These are phyloP conservation scores for Aspergillus novoparasiticus DNA, from an alignment of 2,329 filamentous ascomycete genomes.

Conservation along the genomic window DNA sequence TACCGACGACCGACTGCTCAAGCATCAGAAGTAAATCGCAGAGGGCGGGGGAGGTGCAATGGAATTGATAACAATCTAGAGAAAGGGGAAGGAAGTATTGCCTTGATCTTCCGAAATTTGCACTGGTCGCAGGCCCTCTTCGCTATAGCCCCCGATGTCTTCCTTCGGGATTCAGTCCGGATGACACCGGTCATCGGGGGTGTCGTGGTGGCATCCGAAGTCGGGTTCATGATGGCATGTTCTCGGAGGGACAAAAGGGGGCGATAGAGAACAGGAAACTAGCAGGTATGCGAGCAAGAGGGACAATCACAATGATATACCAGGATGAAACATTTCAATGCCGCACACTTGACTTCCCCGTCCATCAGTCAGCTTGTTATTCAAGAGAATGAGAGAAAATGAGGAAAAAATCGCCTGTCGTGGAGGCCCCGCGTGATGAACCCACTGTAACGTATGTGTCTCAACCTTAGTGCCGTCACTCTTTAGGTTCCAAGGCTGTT, in stretches of 20 bases:
- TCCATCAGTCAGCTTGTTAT: conserved; percentile 1
- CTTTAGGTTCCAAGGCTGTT: background rate
- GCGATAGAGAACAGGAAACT: background rate
- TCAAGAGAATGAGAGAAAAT: background rate
- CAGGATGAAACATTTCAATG: background rate
- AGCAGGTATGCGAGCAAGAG: background rate
- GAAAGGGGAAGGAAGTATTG: conserved; percentile 15
- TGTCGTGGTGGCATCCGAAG: conserved; percentile 20
- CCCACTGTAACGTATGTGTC: background rate
- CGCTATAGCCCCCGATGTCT: conserved; percentile 25
- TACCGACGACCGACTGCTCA: background rate
- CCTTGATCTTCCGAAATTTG: conserved; percentile 44
- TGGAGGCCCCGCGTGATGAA: conserved; percentile 1
- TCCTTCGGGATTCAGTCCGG: conserved; percentile 28
- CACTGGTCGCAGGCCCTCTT: conserved; percentile 48
- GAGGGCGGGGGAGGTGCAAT: background rate
- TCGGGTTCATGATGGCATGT: conserved; percentile 31
- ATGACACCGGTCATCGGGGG: conserved; percentile 24
- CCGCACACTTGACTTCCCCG: background rate
- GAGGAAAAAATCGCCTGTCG: background rate
- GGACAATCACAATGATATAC: background rate
- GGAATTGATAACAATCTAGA: background rate
- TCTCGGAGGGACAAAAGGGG: conserved; percentile 8
- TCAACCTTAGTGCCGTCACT: background rate
- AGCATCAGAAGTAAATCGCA: background rate